These are phyloP conservation scores for Cladophialophora psammophila DNA, from an alignment of 2,329 filamentous ascomycete species.

Conservation along the genomic window DNA sequence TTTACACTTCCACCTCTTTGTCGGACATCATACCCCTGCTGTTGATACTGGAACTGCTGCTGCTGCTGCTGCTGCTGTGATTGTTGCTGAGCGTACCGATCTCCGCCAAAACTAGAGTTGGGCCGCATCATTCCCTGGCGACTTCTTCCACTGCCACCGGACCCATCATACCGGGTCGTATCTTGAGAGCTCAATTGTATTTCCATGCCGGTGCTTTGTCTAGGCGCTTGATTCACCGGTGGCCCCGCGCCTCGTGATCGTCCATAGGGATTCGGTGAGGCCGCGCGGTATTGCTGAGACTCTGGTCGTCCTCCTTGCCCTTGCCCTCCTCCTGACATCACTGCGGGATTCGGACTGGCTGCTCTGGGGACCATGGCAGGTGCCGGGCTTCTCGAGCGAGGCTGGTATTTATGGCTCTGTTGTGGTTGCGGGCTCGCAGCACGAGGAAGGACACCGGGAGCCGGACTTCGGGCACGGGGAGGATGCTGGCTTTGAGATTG, in stretches of 20 bases:
- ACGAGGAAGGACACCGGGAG: conserved; percentile 35
- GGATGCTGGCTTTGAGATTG: conserved; percentile 28
- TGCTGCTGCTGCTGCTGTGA: not conserved
- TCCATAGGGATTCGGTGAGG: conserved; percentile 51
- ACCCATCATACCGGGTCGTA: conserved; percentile 64
- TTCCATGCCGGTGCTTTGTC: conserved; percentile 63
- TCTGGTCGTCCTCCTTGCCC: conserved; percentile 5
- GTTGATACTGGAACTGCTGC: conserved; percentile 1
- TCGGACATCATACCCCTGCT: conserved; percentile 38
- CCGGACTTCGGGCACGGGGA: conserved; percentile 34
- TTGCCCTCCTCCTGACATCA: conserved; percentile 30
- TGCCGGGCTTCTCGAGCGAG: conserved; percentile 36
- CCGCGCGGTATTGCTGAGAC: conserved; percentile 28
- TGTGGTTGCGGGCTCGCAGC: conserved; percentile 40
- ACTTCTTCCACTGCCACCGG: conserved; percentile 46
- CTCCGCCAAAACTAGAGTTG: conserved; percentile 61
- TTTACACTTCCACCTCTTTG: conserved; percentile 50
- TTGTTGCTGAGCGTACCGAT: conserved; percentile 42
- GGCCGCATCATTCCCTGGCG: conserved; percentile 66
- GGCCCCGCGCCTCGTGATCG: conserved; percentile 38
- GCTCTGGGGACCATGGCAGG: conserved; percentile 24
- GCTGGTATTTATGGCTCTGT: conserved; percentile 16
- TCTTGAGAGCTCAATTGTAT: conserved; percentile 66
- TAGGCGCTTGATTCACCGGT: conserved; percentile 41
- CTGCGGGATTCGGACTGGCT: conserved; percentile 19